Conservation (phyloP, 805 yeast species). For the Zygoascus flipseniorum region DNA sequence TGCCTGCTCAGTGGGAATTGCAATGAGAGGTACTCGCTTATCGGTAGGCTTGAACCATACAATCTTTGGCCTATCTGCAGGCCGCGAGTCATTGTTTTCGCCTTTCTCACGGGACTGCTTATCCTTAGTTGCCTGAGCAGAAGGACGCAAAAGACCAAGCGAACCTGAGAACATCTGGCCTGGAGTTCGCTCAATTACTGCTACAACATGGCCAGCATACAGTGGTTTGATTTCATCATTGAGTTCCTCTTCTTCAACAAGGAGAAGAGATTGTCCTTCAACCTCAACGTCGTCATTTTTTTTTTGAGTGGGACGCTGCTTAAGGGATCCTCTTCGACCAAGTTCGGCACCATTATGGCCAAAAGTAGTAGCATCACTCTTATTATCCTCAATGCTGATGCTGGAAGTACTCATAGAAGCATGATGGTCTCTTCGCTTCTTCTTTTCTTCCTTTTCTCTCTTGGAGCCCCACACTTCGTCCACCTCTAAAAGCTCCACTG, state of each 20-base stretch:
- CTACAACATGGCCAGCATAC: slow-evolving; percentile 97
- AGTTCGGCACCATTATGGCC: slow-evolving; percentile 29
- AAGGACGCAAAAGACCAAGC: slow-evolving; percentile 86
- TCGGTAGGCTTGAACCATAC: slow-evolving; percentile 99
- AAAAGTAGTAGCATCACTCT: slow-evolving; percentile 14
- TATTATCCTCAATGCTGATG: slow-evolving; percentile 12
- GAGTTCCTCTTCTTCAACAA: slow-evolving; percentile 93
- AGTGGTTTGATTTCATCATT: slow-evolving; percentile 87
- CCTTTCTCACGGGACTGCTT: slow-evolving; percentile 35
- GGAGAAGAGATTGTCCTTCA: slow-evolving; percentile 86
- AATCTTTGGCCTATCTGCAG: slow-evolving; percentile 65
- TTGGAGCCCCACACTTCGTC: slow-evolving; percentile 98
- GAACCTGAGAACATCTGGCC: slow-evolving; percentile 96
- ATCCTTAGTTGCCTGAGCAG: slow-evolving; percentile 84
- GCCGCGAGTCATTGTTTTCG: slow-evolving; percentile 11
- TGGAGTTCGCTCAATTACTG: slow-evolving; percentile 94
- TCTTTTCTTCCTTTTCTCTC: slow-evolving; percentile 94
- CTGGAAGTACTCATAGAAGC: slow-evolving; percentile 27
- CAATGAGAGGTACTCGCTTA: slow-evolving; percentile 93
- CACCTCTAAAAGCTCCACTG: slow-evolving; percentile 86
- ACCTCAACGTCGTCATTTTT: slow-evolving; percentile 98
- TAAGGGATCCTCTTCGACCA: slow-evolving; percentile 80
- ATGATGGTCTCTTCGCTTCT: slow-evolving; percentile 59
- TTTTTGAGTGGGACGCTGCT: slow-evolving; percentile 94
- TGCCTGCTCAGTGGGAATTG: slow-evolving; percentile 97